Conservation (phyloP, 2,329 filamentous ascomycete species). For the Exophiala bonariae region DNA sequence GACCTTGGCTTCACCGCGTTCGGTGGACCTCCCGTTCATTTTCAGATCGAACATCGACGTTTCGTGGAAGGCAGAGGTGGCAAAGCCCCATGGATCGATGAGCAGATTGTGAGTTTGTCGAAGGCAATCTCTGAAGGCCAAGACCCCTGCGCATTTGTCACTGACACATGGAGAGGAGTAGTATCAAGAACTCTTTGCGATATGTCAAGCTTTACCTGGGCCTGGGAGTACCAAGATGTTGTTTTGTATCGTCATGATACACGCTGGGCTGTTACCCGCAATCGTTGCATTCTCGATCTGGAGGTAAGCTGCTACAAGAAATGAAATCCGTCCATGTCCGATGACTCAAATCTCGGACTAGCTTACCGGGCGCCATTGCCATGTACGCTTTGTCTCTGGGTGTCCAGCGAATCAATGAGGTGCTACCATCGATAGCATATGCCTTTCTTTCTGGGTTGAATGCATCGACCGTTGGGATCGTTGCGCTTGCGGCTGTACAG, state of each 20-base stretch:
- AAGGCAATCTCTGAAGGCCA: no score
- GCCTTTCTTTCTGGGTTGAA: slow-evolving; percentile 72
- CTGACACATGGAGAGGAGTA: neutral
- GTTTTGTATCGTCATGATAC: slow-evolving; percentile 67
- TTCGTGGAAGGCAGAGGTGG: slow-evolving; percentile 52
- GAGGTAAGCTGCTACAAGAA: no score
- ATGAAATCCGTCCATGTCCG: no score
- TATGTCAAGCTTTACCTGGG: slow-evolving; percentile 67
- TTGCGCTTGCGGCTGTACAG: slow-evolving; percentile 68
- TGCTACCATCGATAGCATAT: slow-evolving; percentile 64
- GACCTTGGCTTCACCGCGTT: slow-evolving; percentile 66
- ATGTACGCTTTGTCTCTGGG: slow-evolving; percentile 70
- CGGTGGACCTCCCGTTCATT: slow-evolving; percentile 69
- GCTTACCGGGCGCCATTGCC: slow-evolving; percentile 67
- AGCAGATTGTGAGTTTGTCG: slow-evolving; percentile 61
- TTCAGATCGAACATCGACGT: slow-evolving; percentile 63
- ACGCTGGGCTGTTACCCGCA: slow-evolving; percentile 60
- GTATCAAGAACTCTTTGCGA: slow-evolving; percentile 67
- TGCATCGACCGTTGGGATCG: slow-evolving; percentile 69
- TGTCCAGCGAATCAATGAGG: slow-evolving; percentile 59
- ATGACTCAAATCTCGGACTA: slow-evolving; percentile 27
- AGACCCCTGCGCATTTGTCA: neutral
- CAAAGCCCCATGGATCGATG: slow-evolving; percentile 64
- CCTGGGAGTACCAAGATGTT: slow-evolving; percentile 71
- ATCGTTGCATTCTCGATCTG: slow-evolving; percentile 64